These are phyloP conservation scores for Phytophthora melonis DNA, from an alignment of 352 stramenopile genomes.

Conservation along the genomic window DNA sequence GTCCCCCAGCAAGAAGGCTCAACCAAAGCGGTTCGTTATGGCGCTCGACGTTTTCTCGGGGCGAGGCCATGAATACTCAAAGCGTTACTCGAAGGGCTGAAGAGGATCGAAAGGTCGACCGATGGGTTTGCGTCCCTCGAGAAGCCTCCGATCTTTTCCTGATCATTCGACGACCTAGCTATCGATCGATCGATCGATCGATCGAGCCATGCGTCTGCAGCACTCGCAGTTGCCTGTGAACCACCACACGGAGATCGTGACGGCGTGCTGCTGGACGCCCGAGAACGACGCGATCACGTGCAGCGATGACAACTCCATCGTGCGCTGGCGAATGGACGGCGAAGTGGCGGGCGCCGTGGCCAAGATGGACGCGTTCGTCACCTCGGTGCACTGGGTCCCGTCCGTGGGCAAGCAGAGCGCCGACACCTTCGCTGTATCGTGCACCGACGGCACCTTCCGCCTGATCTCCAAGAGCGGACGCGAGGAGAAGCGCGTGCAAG, in stretches of 20 bases:
- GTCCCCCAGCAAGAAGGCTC: neutral
- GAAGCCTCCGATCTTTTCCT: conserved; percentile 29
- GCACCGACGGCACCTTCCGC: conserved; percentile 91
- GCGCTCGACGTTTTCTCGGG: conserved; percentile 2
- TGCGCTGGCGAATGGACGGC: conserved; percentile 87
- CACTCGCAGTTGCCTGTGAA: conserved; percentile 77
- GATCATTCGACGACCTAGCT: conserved; percentile 23
- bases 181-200: neutral
- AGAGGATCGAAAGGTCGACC: conserved; percentile 29
- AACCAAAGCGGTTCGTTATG: conserved; percentile 10
- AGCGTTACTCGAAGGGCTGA: conserved; percentile 9
- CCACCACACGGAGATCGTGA: conserved; percentile 86
- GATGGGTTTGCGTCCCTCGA: neutral
- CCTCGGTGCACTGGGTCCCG: conserved; percentile 81
- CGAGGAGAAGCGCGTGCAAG: conserved; percentile 93
- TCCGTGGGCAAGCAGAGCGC: conserved; percentile 84
- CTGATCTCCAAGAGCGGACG: conserved; percentile 91
- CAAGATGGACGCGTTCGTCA: conserved; percentile 82
- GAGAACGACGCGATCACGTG: conserved; percentile 91
- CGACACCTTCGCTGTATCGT: conserved; percentile 90
- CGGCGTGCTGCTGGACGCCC: conserved; percentile 88
- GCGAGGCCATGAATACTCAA: conserved; percentile 23
- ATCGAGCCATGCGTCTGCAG: conserved; percentile 73
- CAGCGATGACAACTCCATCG: conserved; percentile 87
- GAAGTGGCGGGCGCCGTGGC: conserved; percentile 80